Conservation (phyloP, 164 flowering plant species). For the Magnolia kwangsiensis region DNA sequence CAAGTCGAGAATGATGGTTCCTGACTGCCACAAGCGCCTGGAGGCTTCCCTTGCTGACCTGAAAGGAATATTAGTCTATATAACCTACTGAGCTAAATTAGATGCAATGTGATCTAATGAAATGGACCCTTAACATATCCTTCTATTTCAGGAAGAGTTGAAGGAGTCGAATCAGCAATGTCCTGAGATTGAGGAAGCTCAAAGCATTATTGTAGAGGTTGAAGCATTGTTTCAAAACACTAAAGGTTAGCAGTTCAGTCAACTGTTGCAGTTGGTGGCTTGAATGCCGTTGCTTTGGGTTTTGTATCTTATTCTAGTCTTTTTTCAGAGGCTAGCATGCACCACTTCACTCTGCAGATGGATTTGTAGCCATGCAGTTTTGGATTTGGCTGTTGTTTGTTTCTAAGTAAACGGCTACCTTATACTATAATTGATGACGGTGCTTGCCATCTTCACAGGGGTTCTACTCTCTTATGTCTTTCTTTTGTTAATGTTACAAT, state of each 20-base stretch:
- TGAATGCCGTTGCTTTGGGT: not conserved
- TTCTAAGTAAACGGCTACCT: not conserved
- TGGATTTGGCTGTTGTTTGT: not conserved
- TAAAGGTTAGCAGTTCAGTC: conserved; percentile 29
- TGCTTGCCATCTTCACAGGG: not conserved
- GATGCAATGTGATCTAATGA: not conserved
- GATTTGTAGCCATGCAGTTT: not conserved
- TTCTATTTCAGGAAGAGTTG: conserved; percentile 52
- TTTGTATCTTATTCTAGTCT: not conserved
- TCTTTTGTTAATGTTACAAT: too few relatives aligned
- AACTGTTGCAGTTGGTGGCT: not conserved
- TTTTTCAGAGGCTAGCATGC: not conserved
- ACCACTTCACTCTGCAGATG: not conserved
- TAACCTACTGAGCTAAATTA: not conserved
- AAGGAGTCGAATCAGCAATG: conserved; percentile 51
- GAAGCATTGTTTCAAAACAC: conserved; percentile 40
- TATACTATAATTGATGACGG: not conserved
- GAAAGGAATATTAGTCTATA: conserved; percentile 57
- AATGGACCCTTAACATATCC: not conserved
- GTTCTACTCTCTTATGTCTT: not conserved
- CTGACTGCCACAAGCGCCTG: conserved; percentile 84
- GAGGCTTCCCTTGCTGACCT: conserved; percentile 75
- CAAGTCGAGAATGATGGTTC: conserved; percentile 98
- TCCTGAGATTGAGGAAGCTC: conserved; percentile 69
- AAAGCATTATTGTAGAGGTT: conserved; percentile 37